These are phyloP conservation scores for Nicotiana noctiflora DNA, from an alignment of 257 asterid genomes.

Conservation along the genomic window DNA sequence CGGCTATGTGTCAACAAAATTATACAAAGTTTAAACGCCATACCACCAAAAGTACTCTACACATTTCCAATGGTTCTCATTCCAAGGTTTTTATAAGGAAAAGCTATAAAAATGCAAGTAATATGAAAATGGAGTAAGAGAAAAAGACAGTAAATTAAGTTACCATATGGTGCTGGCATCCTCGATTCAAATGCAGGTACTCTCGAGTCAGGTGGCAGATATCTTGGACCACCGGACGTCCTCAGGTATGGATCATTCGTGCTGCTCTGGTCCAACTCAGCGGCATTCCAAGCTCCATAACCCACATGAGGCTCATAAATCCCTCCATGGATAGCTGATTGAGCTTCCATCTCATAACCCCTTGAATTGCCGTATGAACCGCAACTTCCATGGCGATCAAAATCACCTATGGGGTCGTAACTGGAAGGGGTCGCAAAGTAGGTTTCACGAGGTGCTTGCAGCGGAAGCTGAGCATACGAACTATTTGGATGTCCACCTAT, in stretches of 20 bases:
- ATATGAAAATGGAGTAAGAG: neutral
- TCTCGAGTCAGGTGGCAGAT: slow-evolving; percentile 4
- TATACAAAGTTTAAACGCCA: neutral
- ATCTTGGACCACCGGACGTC: slow-evolving; percentile 3
- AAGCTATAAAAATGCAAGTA: slow-evolving; percentile 1
- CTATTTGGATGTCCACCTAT: slow-evolving; percentile 4
- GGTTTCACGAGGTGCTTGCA: slow-evolving; percentile 5
- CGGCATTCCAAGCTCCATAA: neutral
- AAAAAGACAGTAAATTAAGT: neutral
- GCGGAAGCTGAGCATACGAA: neutral
- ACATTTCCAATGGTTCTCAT: neutral
- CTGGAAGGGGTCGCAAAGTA: neutral
- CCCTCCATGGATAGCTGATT: slow-evolving; percentile 8
- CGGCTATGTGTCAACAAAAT: neutral
- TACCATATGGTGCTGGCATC: slow-evolving; percentile 16
- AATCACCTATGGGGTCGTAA: slow-evolving; percentile 3
- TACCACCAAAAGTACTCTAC: neutral
- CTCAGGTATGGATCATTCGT: slow-evolving; percentile 4
- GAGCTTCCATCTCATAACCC: neutral
- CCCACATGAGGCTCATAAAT: slow-evolving; percentile 2
- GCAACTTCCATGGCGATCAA: neutral
- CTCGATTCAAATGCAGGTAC: neutral
- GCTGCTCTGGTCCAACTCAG: neutral
- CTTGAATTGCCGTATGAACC: neutral
- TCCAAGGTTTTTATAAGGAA: neutral